Evolutionary conservation across 1,284 basidiomycete species (phyloP), one percentile per base, ranked within the genome.

Genomic region (Tylopilus orsonianus): DNA sequence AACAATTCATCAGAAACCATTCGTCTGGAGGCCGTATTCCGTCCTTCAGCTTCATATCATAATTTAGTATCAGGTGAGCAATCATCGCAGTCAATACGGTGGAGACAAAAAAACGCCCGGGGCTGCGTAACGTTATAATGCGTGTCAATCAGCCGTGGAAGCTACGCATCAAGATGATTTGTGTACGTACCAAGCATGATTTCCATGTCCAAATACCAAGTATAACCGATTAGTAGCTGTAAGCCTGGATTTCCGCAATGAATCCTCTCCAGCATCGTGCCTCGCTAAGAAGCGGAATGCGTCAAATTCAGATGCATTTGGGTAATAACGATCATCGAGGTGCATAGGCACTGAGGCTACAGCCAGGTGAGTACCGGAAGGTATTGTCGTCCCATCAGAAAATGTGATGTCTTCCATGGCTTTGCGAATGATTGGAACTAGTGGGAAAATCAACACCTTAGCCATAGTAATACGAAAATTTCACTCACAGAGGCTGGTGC

Each of bases 171-270:
- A 10, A 16, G 26, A n/a, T 27, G 5, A n/a, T 14, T 32, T 4
- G 30, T 36, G 22, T 27, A 59, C 74, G 44, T 41, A 75, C 74
- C 75, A 77, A 5, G 72, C 68, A 40, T 70, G 72, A 49, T 56
- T 61, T 9, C 75, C 75, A 20, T 67, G 64, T n/a, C 73, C 74
- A 52, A 77, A 75, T 22, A 69, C 47, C 36, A 76, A 53, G 50
- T 67, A 72, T 26, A 64, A 52, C 12, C 58, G 48, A 35, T 62
- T 64, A 13, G 67, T 72, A 18, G 65, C 66, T 18, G 64, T 57
- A 46, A 70, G 64, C 33, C 60, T 57, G 16, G 54, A 52, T 35
- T 54, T 55, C 42, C 53, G 58, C 38, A 30, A 39, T 18, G 46
- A 44, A 16, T 56, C 64, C 24, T 53, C 54, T 36, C 43, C 53